phyloP scores from a whole-genome alignment of 352 stramenopile species.

The Pythium insidiosum region DNA sequence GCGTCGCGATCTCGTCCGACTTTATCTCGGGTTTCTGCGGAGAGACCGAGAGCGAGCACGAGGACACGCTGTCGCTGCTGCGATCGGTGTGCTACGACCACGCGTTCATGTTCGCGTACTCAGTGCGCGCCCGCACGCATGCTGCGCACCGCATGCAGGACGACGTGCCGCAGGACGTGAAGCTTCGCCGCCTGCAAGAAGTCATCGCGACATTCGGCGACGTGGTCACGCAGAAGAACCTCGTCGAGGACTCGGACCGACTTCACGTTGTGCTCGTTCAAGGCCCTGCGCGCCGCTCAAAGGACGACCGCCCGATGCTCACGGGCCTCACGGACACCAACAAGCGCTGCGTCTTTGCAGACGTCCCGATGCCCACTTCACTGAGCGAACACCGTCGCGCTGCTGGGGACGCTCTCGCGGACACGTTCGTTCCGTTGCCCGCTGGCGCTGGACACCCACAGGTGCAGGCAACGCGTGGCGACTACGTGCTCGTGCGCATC shows the following conservation, averaged over 20 bases:
- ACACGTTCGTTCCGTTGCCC: slow-evolving; percentile 39
- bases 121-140: slow-evolving; percentile 93
- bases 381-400: slow-evolving; percentile 32
- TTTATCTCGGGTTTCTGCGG: slow-evolving; percentile 99
- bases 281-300: slow-evolving; percentile 83
- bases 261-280: slow-evolving; percentile 96
- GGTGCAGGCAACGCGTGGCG: slow-evolving; percentile 44
- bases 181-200: slow-evolving; percentile 93
- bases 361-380: slow-evolving; percentile 39
- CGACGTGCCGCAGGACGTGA: slow-evolving; percentile 92
- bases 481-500: slow-evolving; percentile 82
- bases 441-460: slow-evolving; percentile 12
- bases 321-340: slow-evolving; percentile 85
- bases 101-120: slow-evolving; percentile 99
- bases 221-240: slow-evolving; percentile 89
- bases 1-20: slow-evolving; percentile 89
- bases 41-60: slow-evolving; percentile 97
- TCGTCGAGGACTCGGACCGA: slow-evolving; percentile 86
- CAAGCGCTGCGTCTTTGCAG: slow-evolving; percentile 84
- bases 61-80: slow-evolving; percentile 88
- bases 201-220: slow-evolving; percentile 94
- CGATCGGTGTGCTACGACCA: slow-evolving; percentile 91
- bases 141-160: slow-evolving; percentile 94
- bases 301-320: slow-evolving; percentile 58
- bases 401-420: slow-evolving; percentile 23